phyloP scores from a whole-genome alignment of 768 basidiomycete species.

The Naganishia vaughanmartiniae region DNA sequence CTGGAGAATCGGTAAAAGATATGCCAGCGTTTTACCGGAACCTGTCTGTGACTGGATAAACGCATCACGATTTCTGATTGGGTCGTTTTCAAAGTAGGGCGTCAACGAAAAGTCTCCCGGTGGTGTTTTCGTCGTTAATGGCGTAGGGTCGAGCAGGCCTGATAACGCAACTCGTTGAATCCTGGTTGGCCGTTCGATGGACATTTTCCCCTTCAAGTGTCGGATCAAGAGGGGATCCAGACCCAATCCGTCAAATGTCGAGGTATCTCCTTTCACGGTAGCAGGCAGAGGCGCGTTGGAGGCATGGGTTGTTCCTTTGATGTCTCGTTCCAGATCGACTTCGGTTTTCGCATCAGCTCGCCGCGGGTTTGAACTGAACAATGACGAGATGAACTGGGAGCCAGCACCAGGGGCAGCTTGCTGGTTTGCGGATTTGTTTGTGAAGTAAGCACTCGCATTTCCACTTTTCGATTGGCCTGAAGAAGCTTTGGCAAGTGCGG shows the following conservation, averaged over 20 bases:
- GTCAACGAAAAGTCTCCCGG: constrained; percentile 19
- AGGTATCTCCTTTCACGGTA: constrained; percentile 56
- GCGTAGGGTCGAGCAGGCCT: constrained; percentile 59
- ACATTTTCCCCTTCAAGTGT: constrained; percentile 76
- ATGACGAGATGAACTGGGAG: constrained; percentile 70
- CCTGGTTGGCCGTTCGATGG: constrained; percentile 78
- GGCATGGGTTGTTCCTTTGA: constrained; percentile 1
- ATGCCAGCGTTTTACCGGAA: constrained; percentile 91
- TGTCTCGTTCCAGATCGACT: constrained; percentile 17
- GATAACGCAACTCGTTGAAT: constrained; percentile 75
- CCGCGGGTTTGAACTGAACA: constrained; percentile 78
- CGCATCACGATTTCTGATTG: constrained; percentile 60
- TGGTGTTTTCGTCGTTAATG: constrained; percentile 38
- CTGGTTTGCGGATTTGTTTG: constrained; percentile 4
- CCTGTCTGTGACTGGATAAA: constrained; percentile 97
- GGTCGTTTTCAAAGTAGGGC: constrained; percentile 46
- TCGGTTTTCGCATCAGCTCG: constrained; percentile 23
- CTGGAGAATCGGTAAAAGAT: constrained; percentile 89
- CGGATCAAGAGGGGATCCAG: constrained; percentile 74
- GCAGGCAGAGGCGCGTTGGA: constrained; percentile 29
- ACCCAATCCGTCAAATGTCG: constrained; percentile 77
- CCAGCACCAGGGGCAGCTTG: constrained; percentile 18
- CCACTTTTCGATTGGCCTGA: constrained; percentile 21
- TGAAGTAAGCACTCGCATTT: constrained; percentile 9
- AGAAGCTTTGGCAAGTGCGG: constrained; percentile 25